A percentile compares a stretch with the other conserved stretches of the same genome.
Evolutionary conservation across 495 filamentous ascomycete genomes (phyloP).

Genomic region (Daldinia grandis): DNA sequence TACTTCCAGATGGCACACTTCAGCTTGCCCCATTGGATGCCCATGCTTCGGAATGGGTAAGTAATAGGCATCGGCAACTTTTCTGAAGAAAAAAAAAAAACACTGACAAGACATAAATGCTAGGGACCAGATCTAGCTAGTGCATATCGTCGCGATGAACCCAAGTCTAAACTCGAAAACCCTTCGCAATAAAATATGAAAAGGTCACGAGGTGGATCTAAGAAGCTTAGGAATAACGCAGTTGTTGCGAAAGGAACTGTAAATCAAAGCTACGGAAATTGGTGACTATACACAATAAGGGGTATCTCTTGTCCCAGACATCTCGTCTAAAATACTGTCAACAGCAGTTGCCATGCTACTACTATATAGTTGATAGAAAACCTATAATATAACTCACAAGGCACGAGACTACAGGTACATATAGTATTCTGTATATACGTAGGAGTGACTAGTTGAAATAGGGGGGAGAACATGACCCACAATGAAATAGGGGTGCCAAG

Average conservation of each 20-base stretch:
- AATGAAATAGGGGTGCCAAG: constrained; percentile 29
- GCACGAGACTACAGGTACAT: background rate
- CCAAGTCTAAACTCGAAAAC: background rate
- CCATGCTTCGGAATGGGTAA: constrained; percentile 32
- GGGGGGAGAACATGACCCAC: background rate
- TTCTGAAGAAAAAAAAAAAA: background rate
- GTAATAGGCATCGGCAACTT: background rate
- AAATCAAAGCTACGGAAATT: too few species aligned
- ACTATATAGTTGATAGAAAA: too few species aligned
- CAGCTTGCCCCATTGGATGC: constrained; percentile 31
- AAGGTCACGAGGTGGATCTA: too few species aligned
- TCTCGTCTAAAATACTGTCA: too few species aligned
- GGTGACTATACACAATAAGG: too few species aligned
- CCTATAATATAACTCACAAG: too few species aligned
- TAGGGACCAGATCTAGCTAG: constrained; percentile 28
- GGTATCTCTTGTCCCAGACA: too few species aligned
- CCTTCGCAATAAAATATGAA: background rate
- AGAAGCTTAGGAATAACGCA: too few species aligned
- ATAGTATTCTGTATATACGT: background rate
- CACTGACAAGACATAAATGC: background rate
- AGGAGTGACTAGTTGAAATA: background rate
- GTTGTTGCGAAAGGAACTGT: too few species aligned
- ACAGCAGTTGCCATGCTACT: too few species aligned
- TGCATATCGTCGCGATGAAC: constrained; percentile 26
- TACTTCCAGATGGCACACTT: constrained; percentile 25